Base-by-base conservation (phyloP, 2,329 filamentous ascomycete genomes). In the Grosmannia serpens region DNA sequence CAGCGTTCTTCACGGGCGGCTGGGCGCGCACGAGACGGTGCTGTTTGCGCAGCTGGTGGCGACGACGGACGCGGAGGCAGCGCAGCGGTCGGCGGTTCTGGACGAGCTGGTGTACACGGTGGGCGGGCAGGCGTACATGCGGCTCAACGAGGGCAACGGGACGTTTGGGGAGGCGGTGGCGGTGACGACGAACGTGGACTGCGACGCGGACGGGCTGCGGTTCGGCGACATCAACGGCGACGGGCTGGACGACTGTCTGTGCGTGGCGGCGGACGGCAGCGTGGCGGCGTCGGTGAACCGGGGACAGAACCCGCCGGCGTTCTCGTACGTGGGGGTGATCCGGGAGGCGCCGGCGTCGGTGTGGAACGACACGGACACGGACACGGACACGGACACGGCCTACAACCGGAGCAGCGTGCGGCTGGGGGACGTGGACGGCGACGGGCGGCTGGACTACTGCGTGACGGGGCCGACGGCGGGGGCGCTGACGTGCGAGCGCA, bases 401-500 rank as follows among this genome's bases (percentile, higher is more conserved):
- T 57, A 57, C 49, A 46, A 22, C 8, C 33, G 22, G 46, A 31
- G n/a, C 27, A 22, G 22, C 17, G 47, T 53, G 13, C 27, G 51
- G 24, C 8, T 59, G 11, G 55, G 17, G 6, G 59, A 60, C 49
- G 56, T 60, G 15, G 60, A 59, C 24, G 69, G 68, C 2, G 61
- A 68, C 27, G 60, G 59, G 2, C 55, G 59, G n/a, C 46, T 31
- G n/a, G 59, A 60, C 55, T 69, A 4, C 53, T 59, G 57, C 15
- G 2, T 52, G 2, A 33, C 41, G 2, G 17, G 41, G n/a, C 31
- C 31, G 4, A 38, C 9, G 7, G 31, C 50, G 11, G 52, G 41
- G 2, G 29, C 8, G 6, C 24, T 55, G 31, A 3, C 61, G 2
- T 71, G 67, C 60, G 71, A 66, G 66, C 64, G 71, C 5, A 73